These are phyloP conservation scores for Lipomyces chichibuensis DNA, from an alignment of 805 yeast genomes.

Conservation along the genomic window DNA sequence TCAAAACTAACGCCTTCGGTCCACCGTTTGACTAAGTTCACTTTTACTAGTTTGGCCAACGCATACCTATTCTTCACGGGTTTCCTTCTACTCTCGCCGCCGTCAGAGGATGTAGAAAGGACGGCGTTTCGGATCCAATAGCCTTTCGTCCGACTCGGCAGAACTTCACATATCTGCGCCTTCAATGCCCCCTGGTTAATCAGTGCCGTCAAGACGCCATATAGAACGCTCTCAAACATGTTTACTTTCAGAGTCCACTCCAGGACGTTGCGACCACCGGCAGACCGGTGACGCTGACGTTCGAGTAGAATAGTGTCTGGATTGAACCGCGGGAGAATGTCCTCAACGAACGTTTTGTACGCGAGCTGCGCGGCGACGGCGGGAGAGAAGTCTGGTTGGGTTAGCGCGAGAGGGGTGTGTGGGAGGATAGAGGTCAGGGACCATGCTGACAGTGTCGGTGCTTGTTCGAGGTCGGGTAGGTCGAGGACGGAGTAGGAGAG, in stretches of 20 bases:
- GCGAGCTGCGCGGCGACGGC: slow-evolving; percentile 19
- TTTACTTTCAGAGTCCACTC: slow-evolving; percentile 56
- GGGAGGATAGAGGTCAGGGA: slow-evolving; percentile 6
- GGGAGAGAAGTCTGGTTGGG: slow-evolving; percentile 9
- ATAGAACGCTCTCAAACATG: slow-evolving; percentile 52
- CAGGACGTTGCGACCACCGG: slow-evolving; percentile 49
- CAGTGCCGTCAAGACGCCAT: slow-evolving; percentile 33
- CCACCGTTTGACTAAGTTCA: slow-evolving; percentile 14
- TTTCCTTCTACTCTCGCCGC: neutral
- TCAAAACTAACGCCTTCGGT: slow-evolving; percentile 5
- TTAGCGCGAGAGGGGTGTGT: neutral
- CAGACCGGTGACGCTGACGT: slow-evolving; percentile 55
- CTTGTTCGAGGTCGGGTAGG: neutral
- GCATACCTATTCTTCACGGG: slow-evolving; percentile 5
- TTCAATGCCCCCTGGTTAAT: neutral
- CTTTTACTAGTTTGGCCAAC: slow-evolving; percentile 15
- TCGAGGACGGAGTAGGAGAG: slow-evolving; percentile 22
- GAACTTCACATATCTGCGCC: neutral
- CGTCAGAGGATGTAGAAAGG: neutral
- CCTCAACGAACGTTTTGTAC: slow-evolving; percentile 15
- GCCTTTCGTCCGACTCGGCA: slow-evolving; percentile 13
- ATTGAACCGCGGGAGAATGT: slow-evolving; percentile 12
- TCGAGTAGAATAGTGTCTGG: slow-evolving; percentile 54
- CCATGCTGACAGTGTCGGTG: slow-evolving; percentile 17
- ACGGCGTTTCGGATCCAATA: slow-evolving; percentile 13